phyloP scores from a whole-genome alignment of 805 yeast species.

The Candida boleticola region DNA sequence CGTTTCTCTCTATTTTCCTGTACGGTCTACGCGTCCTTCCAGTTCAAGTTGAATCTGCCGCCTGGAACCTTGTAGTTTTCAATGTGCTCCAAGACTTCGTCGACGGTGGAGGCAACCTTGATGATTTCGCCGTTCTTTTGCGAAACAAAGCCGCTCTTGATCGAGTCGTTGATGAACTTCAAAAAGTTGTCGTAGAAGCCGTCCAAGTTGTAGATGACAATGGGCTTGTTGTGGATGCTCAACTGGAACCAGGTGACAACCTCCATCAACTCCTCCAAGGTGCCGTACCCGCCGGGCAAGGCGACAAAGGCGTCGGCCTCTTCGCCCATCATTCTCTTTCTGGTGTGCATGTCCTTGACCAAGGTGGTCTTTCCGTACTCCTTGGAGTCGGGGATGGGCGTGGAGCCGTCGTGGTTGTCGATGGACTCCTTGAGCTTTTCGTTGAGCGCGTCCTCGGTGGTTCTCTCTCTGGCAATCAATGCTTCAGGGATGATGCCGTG shows the following conservation, averaged over 20 bases:
- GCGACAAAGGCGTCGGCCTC: constrained; percentile 88
- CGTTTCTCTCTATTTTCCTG: not conserved
- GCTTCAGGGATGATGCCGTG: constrained; percentile 89
- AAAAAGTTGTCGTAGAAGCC: constrained; percentile 78
- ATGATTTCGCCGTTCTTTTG: constrained; percentile 65
- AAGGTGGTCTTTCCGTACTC: constrained; percentile 76
- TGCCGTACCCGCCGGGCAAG: constrained; percentile 90
- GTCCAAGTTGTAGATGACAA: constrained; percentile 71
- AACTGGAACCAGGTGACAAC: constrained; percentile 89
- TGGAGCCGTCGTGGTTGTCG: constrained; percentile 62
- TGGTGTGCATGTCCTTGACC: constrained; percentile 86
- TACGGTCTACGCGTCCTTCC: constrained; percentile 39
- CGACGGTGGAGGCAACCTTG: constrained; percentile 63
- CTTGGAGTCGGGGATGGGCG: constrained; percentile 59
- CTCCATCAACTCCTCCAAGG: constrained; percentile 86
- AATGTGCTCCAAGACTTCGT: constrained; percentile 64
- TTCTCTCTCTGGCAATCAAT: constrained; percentile 67
- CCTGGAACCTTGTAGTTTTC: constrained; percentile 63
- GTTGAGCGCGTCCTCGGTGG: constrained; percentile 44
- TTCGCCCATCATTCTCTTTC: constrained; percentile 82
- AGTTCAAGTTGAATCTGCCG: constrained; percentile 70
- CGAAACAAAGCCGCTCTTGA: constrained; percentile 65
- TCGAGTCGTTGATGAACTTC: constrained; percentile 57
- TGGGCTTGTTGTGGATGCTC: constrained; percentile 81
- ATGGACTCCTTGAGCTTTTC: constrained; percentile 49